Evolutionary conservation across 345 rosid species (phyloP).

Genomic region (Eucalyptus tenuipes): DNA sequence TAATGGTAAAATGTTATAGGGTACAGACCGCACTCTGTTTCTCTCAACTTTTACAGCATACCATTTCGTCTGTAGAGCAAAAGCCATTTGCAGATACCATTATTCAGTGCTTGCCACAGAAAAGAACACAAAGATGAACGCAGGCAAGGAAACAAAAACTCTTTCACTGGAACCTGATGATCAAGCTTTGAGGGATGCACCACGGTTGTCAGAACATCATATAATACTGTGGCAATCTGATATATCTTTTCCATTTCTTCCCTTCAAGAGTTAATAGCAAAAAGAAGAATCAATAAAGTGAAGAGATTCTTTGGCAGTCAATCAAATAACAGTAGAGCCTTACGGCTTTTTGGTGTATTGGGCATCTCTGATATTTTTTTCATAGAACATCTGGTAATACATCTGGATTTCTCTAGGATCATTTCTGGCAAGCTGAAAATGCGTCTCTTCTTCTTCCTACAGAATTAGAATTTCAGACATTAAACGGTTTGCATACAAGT

Average conservation of each 20-base stretch:
- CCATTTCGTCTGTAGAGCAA: constrained; percentile 25
- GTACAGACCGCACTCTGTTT: constrained; percentile 42
- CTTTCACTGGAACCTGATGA: constrained; percentile 30
- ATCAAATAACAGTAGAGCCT: constrained; percentile 10
- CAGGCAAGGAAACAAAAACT: background rate
- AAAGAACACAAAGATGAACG: background rate
- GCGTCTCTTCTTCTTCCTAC: constrained; percentile 56
- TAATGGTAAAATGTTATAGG: constrained; percentile 81
- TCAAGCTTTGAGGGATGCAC: constrained; percentile 38
- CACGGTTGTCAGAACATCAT: constrained; percentile 60
- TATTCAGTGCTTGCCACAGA: background rate
- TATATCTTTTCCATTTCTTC: constrained; percentile 87
- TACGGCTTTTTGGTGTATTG: constrained; percentile 60
- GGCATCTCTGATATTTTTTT: constrained; percentile 39
- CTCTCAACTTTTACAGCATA: constrained; percentile 61
- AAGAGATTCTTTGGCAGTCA: background rate
- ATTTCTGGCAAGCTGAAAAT: constrained; percentile 18
- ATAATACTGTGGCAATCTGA: constrained; percentile 76
- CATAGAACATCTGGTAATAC: constrained; percentile 56
- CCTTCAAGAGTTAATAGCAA: constrained; percentile 25
- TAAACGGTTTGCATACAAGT: background rate
- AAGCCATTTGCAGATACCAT: background rate
- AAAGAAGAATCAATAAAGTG: background rate
- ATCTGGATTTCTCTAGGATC: constrained; percentile 62
- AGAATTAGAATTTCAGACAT: background rate